Percentiles rank a stretch among this genome's conserved stretches.
phyloP scores from a whole-genome alignment of 352 stramenopile genomes.

The Salisapilia sapeloensis region DNA sequence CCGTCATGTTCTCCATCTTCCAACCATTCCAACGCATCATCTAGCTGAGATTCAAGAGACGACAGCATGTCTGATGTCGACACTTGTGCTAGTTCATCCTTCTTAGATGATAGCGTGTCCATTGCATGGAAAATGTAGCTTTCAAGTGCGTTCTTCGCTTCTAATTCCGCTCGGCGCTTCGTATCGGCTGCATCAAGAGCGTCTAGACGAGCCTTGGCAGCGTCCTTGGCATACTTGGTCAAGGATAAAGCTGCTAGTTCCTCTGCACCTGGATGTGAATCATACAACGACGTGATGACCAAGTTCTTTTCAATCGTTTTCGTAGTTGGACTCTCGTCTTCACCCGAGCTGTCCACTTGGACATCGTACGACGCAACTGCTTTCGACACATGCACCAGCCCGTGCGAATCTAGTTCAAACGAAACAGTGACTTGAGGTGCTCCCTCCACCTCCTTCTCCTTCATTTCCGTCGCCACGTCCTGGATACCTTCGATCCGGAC shows the following conservation, averaged over 20 bases:
- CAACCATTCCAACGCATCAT: constrained; percentile 86
- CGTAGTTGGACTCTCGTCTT: too few species aligned
- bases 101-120: constrained; percentile 62
- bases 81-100: constrained; percentile 66
- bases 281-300: too few species aligned
- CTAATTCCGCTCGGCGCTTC: constrained; percentile 39
- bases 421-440: constrained; percentile 89
- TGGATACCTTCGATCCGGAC: constrained; percentile 90
- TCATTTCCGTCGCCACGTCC: constrained; percentile 76
- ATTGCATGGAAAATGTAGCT: constrained; percentile 88
- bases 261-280: too few species aligned
- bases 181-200: too few species aligned
- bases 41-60: constrained; percentile 40
- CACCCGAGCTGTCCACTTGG: too few species aligned
- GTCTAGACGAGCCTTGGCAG: too few species aligned
- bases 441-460: constrained; percentile 71
- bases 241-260: too few species aligned
- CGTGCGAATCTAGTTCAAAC: constrained; percentile 88
- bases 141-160: constrained; percentile 87
- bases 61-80: constrained; percentile 77
- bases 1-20: constrained; percentile 83
- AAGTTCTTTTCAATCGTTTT: too few species aligned
- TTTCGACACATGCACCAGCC: constrained; percentile 83
- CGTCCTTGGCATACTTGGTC: constrained; percentile 3
- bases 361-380: constrained; percentile 80